Percentiles rank a stretch among this genome's conserved stretches.
Conservation (phyloP, 495 filamentous ascomycete genomes). For the Talaromyces ruber region DNA sequence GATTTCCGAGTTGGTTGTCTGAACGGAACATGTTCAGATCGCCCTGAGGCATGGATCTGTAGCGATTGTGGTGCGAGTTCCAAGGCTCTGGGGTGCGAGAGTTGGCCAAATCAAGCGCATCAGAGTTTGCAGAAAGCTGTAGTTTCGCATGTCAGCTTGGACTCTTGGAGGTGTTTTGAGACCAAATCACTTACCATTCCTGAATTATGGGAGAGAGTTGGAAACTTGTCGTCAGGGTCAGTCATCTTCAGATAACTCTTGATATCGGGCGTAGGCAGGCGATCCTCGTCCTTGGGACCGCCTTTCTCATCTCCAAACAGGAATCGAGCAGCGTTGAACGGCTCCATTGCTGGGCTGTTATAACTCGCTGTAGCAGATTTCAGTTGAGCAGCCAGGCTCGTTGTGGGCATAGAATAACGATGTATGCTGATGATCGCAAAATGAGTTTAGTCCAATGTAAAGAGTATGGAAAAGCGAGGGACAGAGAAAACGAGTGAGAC, state of each 20-base stretch:
- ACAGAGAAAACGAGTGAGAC: conserved; percentile 9
- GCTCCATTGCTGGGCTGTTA: conserved; percentile 42
- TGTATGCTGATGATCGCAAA: conserved; percentile 47
- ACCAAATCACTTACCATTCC: conserved; percentile 50
- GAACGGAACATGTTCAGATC: conserved; percentile 29
- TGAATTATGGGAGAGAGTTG: conserved; percentile 62
- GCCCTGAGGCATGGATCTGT: conserved; percentile 69
- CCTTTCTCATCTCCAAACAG: conserved; percentile 65
- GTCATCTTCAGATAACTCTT: conserved; percentile 67
- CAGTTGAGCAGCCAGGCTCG: conserved; percentile 49
- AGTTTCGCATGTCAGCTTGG: conserved; percentile 15
- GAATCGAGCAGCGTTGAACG: conserved; percentile 72
- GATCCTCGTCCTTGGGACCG: conserved; percentile 37
- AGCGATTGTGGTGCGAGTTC: conserved; percentile 53
- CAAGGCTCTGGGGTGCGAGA: conserved; percentile 62
- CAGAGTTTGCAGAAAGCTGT: conserved; percentile 73
- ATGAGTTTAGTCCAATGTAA: not conserved
- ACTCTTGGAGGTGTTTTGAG: not conserved
- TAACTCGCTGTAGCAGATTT: conserved; percentile 41
- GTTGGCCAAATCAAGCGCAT: conserved; percentile 72
- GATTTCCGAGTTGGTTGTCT: conserved; percentile 19
- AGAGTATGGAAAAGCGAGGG: conserved; percentile 5
- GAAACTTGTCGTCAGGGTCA: conserved; percentile 72
- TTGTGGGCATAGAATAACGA: conserved; percentile 84
- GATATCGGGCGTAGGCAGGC: conserved; percentile 50